A percentile compares a stretch with the other conserved stretches of the same genome.
These are phyloP conservation scores for Cryptosporidium ryanae DNA, from an alignment of 169 alveolate species.

Conservation along the genomic window DNA sequence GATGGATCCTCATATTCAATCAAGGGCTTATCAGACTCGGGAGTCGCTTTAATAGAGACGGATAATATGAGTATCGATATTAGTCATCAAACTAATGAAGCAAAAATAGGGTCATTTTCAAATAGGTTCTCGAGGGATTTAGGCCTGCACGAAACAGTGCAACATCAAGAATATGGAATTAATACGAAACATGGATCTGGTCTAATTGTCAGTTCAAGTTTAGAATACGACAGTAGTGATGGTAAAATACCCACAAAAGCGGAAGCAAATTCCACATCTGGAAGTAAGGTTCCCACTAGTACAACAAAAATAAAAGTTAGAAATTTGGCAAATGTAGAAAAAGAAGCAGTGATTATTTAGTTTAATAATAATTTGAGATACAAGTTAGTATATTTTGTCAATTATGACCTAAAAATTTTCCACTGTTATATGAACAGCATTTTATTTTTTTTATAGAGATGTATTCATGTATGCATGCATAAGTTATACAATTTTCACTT, in stretches of 20 bases:
- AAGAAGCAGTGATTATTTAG: neutral
- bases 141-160: neutral
- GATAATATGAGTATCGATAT: slow-evolving; percentile 16
- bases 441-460: no score
- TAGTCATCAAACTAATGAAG: slow-evolving; percentile 5
- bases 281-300: slow-evolving; percentile 6
- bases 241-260: slow-evolving; percentile 32
- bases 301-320: slow-evolving; percentile 5
- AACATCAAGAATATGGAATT: slow-evolving; percentile 4
- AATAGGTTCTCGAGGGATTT: slow-evolving; percentile 71
- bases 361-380: neutral
- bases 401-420: no score
- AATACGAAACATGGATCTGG: slow-evolving; percentile 53
- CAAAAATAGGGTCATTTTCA: slow-evolving; percentile 1
- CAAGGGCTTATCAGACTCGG: slow-evolving; percentile 7
- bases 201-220: neutral
- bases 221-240: slow-evolving; percentile 14
- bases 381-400: slow-evolving; percentile 1
- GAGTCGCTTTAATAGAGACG: slow-evolving; percentile 26
- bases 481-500: no score
- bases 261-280: slow-evolving; percentile 1
- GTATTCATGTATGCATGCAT: slow-evolving; percentile 21
- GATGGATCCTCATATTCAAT: slow-evolving; percentile 32
- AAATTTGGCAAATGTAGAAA: slow-evolving; percentile 15
- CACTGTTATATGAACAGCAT: no score